Evolutionary conservation across 176 grass and related monocot genomes (phyloP).

Genomic region (Oryza nivara): DNA sequence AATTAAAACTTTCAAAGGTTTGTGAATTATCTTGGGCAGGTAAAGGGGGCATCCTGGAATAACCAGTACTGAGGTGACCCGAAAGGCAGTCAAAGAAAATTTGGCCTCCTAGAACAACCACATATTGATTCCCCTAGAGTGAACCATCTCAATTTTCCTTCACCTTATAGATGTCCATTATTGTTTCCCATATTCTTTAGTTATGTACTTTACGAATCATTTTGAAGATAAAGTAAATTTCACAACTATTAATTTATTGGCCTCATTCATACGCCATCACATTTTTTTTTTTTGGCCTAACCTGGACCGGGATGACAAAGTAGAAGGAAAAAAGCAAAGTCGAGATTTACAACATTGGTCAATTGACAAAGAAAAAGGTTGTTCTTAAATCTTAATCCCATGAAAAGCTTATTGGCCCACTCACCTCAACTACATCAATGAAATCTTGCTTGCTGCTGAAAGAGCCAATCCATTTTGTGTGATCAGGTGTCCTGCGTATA

Average conservation of each 20-base stretch:
- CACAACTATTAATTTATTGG: not conserved
- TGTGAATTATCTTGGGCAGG: not conserved
- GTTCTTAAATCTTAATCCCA: too few relatives aligned
- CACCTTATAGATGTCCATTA: not conserved
- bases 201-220: not conserved
- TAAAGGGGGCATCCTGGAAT: not conserved
- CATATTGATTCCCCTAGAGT: not conserved
- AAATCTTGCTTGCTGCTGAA: slow-evolving; percentile 90
- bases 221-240: not conserved
- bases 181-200: not conserved
- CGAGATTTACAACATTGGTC: not conserved
- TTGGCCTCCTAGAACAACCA: not conserved
- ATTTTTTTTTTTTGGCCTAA: not conserved
- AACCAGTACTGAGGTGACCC: not conserved
- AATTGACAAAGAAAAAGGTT: too few relatives aligned
- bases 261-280: not conserved
- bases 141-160: not conserved
- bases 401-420: not conserved
- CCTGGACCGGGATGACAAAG: not conserved
- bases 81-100: not conserved
- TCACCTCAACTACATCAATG: slow-evolving; percentile 89
- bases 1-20: not conserved
- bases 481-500: slow-evolving; percentile 76
- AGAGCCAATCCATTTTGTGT: slow-evolving; percentile 98
- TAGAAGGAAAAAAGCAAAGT: not conserved